Evolutionary conservation across 2,329 filamentous ascomycete species (phyloP).

Genomic region (Coniochaeta sp.): DNA sequence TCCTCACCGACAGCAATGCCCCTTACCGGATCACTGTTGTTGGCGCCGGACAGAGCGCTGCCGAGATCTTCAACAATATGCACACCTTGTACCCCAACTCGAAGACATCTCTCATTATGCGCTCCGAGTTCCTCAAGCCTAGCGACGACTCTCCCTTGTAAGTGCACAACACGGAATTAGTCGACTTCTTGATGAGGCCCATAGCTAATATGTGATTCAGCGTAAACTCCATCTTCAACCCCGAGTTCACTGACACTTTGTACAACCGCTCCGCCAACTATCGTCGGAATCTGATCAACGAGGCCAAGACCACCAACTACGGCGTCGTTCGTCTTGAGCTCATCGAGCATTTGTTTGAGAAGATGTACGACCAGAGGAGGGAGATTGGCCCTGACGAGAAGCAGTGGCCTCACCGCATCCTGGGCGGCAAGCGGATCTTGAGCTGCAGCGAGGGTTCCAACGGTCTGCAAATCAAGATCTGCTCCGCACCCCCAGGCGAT

Average conservation of each 20-base stretch:
- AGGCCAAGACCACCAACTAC: conserved; percentile 85
- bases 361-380: conserved; percentile 79
- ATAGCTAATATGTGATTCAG: conserved; percentile 30
- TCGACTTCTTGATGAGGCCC: background rate
- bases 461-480: conserved; percentile 52
- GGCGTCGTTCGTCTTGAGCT: conserved; percentile 87
- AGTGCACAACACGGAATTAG: conserved; percentile 34
- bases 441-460: conserved; percentile 48
- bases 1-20: conserved; percentile 48
- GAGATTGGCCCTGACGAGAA: conserved; percentile 59
- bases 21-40: conserved; percentile 75
- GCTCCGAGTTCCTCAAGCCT: conserved; percentile 74
- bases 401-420: conserved; percentile 76
- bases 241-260: conserved; percentile 70
- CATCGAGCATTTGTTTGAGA: conserved; percentile 82
- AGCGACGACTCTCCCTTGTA: conserved; percentile 96
- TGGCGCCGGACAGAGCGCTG: conserved; percentile 85
- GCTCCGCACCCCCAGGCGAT: conserved; percentile 31
- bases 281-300: conserved; percentile 53
- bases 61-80: conserved; percentile 91
- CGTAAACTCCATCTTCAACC: conserved; percentile 96
- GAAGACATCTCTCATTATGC: conserved; percentile 71
- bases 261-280: conserved; percentile 59
- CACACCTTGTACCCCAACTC: conserved; percentile 77
- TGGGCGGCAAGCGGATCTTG: conserved; percentile 60